Base-by-base conservation (phyloP, 768 basidiomycete genomes). In the Rhodotorula paludigena region DNA sequence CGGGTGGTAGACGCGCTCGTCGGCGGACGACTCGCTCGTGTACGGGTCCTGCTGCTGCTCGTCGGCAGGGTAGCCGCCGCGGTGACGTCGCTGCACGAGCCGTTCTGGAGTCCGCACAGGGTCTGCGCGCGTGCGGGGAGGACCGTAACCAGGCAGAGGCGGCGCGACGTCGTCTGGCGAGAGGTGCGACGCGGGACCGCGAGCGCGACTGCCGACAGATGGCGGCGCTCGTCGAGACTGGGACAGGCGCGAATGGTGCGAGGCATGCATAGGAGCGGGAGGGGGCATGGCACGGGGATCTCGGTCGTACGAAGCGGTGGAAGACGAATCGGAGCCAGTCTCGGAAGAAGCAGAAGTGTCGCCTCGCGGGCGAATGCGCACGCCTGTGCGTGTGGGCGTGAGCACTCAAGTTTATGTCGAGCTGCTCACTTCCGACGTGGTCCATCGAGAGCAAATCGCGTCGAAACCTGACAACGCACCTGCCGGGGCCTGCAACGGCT, bases 121-220 rank as follows among this genome's bases (percentile, higher is more conserved):
- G 44, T 71, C 70, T 0, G 60, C n/a, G 1, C 41, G 55, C 0
- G 69, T 70, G 10, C 70, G 52, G 0, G 70, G 70, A 0, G 70
- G 70, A 10, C 70, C 70, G 62, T 71, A 71, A 6, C 70, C 70
- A 0, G 70, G 70, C 28, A 71, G 39, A n/a, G 68, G 47, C 1
- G 62, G 70, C 2, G 62, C 65, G 49, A 60, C 57, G 35, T 45
- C 28, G 30, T 60, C 59, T n/a, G 69, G 61, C 11, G 42, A 0
- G 35, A 15, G 33, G 33, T 53, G 35, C 6, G 56, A 23, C 18
- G 39, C 20, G 23, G 30, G 38, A 33, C n/a, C n/a, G n/a, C n/a
- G n/a, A n/a, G n/a, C n/a, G n/a, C n/a, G n/a, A 15, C 25, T 8
- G 48, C n/a, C 18, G n/a, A 30, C 30, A 49, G 18, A 11, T 21